Conservation (phyloP, 1,284 basidiomycete species). For the Coniferiporia sulphurascens region DNA sequence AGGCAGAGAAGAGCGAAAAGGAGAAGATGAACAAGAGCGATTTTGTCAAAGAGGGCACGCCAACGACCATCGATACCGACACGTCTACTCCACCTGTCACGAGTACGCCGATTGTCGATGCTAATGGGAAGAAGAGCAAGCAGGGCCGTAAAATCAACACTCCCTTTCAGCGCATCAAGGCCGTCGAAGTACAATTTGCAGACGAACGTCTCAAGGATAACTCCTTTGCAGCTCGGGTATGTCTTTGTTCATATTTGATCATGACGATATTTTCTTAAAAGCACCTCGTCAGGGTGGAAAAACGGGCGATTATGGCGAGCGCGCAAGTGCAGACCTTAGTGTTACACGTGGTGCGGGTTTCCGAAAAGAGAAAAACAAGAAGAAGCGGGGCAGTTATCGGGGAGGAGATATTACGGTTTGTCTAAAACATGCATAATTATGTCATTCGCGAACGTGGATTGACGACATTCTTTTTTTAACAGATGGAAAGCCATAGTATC, state of each 20-base stretch:
- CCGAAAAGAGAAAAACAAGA: constrained; percentile 99
- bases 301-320: constrained; percentile 83
- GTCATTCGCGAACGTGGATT: not conserved
- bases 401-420: constrained; percentile 89
- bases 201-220: constrained; percentile 73
- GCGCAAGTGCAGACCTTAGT: constrained; percentile 83
- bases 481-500: constrained; percentile 82
- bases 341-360: constrained; percentile 93
- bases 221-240: constrained; percentile 77
- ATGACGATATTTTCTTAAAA: constrained; percentile 5
- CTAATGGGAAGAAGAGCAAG: constrained; percentile 27
- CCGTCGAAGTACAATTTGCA: constrained; percentile 51
- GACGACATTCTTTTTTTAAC: constrained; percentile 17
- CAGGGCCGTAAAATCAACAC: constrained; percentile 42
- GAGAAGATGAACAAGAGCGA: not conserved
- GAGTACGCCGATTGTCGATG: constrained; percentile 7
- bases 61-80: constrained; percentile 9
- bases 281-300: constrained; percentile 43
- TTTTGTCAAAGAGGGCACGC: constrained; percentile 11
- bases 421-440: constrained; percentile 18
- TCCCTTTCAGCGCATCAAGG: constrained; percentile 83
- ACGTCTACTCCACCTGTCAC: constrained; percentile 6
- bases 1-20: not conserved
- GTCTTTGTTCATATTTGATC: constrained; percentile 20
- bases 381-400: constrained; percentile 90